Evolutionary conservation across 2,329 filamentous ascomycete species (phyloP), one percentile per base, ranked within the genome.

Genomic region (Gyromitra esculenta): DNA sequence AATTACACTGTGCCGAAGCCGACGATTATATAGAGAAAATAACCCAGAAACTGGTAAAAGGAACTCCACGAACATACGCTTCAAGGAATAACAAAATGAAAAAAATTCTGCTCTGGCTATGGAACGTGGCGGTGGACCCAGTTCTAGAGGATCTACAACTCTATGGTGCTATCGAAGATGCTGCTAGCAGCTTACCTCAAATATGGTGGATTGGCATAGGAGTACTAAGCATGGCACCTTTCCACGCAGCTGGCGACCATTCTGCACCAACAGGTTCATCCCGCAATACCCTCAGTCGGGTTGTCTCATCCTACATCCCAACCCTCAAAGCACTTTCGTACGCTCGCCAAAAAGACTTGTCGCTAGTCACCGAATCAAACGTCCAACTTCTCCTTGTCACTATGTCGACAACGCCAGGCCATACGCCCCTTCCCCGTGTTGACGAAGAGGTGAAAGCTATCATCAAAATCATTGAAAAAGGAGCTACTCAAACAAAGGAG

Each of bases 41-140:
- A 11, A 45, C n/a, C 6, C 6, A 15, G 6, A 25, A 39, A 4
- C 31, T 70, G 37, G 45, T 37, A 15, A 13, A 41, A 64, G 41
- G 56, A 7, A 56, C 62, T 3, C 39, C 37, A 15, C 25, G 54
- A 7, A 66, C 18, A 31, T 54, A 25, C 21, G 31, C 21, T 2
- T 11, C 39, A 52, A 43, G 67, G 35, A 77, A 77, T 25, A 65
- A 43, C 8, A 41, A 54, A 37, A 69, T 64, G 63, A 31, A 52
- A 8, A 50, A 69, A 15, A 11, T 73, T 11, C 59, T 78, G 25
- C 39, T 69, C 2, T 78, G 76, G 76, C 25, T 78, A 15, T 78
- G 76, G 76, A 57, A 78, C 11, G 56, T 56, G 1, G 76, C 62
- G 1, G 74, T 77, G 1, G 62, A 62, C n/a, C 76, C 68, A n/a